phyloP scores from a whole-genome alignment of 352 stramenopile species.

The Hyaloperonospora arabidopsidis region DNA sequence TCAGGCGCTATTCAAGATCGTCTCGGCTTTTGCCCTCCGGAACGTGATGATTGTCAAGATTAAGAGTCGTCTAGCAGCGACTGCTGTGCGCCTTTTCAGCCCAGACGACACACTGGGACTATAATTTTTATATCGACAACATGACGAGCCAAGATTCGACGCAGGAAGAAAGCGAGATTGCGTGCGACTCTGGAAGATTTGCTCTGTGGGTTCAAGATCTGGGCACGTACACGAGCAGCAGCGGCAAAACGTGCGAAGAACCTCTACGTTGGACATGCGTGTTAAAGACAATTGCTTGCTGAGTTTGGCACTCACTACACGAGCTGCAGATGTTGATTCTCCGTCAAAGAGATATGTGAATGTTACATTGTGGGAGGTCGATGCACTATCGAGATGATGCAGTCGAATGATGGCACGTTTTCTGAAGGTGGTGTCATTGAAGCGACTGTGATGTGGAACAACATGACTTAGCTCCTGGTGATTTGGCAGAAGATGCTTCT shows the following conservation, averaged over 20 bases:
- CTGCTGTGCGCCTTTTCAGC: conserved; percentile 49
- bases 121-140: conserved; percentile 77
- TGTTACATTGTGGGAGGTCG: no score
- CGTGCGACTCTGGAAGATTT: conserved; percentile 59
- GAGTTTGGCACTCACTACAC: no score
- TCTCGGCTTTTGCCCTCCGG: conserved; percentile 61
- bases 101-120: conserved; percentile 72
- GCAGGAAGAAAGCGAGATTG: conserved; percentile 46
- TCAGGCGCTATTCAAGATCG: conserved; percentile 67
- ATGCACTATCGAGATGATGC: no score
- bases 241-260: conserved; percentile 51
- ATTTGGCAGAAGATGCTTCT: no score
- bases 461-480: no score
- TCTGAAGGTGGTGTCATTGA: no score
- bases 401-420: no score
- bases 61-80: conserved; percentile 57
- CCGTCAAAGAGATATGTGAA: no score
- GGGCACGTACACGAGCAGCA: conserved; percentile 58
- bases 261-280: conserved; percentile 61
- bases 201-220: conserved; percentile 70
- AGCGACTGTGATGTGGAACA: no score
- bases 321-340: no score
- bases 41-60: conserved; percentile 79
- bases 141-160: conserved; percentile 38
- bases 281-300: conserved; percentile 60